phyloP scores from a whole-genome alignment of 352 stramenopile genomes.

The Phytophthora fragariaefolia region DNA sequence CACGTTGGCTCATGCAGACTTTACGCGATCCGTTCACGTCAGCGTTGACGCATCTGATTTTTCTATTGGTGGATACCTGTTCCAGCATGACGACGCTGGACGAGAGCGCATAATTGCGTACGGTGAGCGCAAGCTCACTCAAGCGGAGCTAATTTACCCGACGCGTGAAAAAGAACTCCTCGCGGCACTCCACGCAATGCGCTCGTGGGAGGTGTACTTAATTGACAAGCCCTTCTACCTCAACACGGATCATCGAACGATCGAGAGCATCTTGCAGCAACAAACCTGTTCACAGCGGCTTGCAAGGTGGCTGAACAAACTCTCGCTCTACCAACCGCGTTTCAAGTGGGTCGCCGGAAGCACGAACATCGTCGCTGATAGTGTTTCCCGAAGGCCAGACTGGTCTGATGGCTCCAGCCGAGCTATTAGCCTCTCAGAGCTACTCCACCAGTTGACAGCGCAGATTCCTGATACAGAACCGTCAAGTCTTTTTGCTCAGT shows the following conservation, averaged over 20 bases:
- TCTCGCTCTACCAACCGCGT: constrained; percentile 17
- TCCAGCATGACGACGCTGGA: background rate
- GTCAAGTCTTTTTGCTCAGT: background rate
- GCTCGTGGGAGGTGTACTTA: constrained; percentile 13
- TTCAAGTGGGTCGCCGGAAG: constrained; percentile 25
- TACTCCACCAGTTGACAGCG: background rate
- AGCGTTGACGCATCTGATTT: constrained; percentile 17
- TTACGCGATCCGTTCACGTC: constrained; percentile 9
- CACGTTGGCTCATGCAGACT: constrained; percentile 2
- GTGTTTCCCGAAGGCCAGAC: background rate
- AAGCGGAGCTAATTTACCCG: constrained; percentile 13
- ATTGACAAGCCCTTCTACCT: background rate
- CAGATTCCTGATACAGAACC: background rate
- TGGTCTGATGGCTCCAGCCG: background rate
- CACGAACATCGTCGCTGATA: constrained; percentile 19
- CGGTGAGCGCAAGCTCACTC: constrained; percentile 13
- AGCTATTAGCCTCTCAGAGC: background rate
- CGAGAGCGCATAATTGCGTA: constrained; percentile 11
- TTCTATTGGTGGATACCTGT: constrained; percentile 15
- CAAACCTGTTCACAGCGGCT: constrained; percentile 7
- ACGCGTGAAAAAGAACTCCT: constrained; percentile 19
- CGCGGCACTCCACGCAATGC: constrained; percentile 11
- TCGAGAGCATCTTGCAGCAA: constrained; percentile 19
- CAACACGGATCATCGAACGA: constrained; percentile 8
- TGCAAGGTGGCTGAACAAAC: background rate